Conservation (phyloP, 2,329 filamentous ascomycete species). For the Paecilomyces fulvus region DNA sequence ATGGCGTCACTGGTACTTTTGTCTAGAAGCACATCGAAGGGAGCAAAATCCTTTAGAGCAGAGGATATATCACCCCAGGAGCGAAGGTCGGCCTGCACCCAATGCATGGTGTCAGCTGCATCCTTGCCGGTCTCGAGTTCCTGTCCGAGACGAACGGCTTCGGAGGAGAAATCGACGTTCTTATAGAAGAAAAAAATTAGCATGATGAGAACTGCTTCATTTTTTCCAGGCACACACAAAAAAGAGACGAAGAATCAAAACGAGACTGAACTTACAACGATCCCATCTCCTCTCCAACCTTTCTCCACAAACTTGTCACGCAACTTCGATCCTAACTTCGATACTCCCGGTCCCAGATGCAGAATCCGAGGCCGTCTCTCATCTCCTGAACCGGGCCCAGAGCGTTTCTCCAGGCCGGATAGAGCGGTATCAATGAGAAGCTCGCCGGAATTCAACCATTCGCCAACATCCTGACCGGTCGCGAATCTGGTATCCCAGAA, state of each 20-base stretch:
- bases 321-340: constrained; percentile 21
- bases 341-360: constrained; percentile 27
- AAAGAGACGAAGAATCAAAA: neutral
- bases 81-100: constrained; percentile 22
- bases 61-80: constrained; percentile 19
- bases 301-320: constrained; percentile 17
- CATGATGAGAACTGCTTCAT: neutral
- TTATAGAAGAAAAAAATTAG: constrained; percentile 3
- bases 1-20: constrained; percentile 33
- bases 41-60: constrained; percentile 14
- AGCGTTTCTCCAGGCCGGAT: constrained; percentile 14
- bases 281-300: constrained; percentile 20
- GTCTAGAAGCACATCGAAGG: constrained; percentile 26
- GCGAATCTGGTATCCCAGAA: constrained; percentile 29
- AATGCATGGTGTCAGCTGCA: constrained; percentile 19
- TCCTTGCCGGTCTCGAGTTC: constrained; percentile 14
- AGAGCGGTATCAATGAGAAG: constrained; percentile 19
- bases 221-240: constrained; percentile 2
- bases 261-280: constrained; percentile 19
- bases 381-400: neutral
- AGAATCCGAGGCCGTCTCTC: constrained; percentile 15
- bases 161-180: constrained; percentile 30
- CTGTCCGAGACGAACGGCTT: constrained; percentile 27
- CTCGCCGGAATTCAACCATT: constrained; percentile 30
- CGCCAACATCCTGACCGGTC: constrained; percentile 27